Evolutionary conservation across 352 stramenopile genomes (phyloP).

Genomic region (Phytopythium chamaehyphon): DNA sequence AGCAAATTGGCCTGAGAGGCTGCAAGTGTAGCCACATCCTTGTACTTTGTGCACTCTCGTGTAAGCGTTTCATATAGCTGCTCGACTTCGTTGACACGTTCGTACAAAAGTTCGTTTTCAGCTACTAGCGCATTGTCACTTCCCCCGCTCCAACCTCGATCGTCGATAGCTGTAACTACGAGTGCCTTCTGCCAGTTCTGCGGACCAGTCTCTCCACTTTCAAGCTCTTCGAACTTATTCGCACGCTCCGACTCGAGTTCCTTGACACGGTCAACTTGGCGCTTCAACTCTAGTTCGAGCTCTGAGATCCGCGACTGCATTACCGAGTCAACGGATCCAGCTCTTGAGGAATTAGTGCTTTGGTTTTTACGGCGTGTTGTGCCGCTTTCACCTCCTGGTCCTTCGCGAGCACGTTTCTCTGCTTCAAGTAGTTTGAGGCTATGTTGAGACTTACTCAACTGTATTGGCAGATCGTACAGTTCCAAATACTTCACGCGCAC

Average conservation of each 20-base stretch:
- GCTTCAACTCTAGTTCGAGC: constrained; percentile 45
- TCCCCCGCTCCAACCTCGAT: neutral
- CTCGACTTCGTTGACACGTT: constrained; percentile 70
- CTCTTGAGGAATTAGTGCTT: neutral
- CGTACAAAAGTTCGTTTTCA: constrained; percentile 55
- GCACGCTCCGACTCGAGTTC: constrained; percentile 28
- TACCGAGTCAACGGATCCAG: neutral
- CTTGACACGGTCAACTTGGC: constrained; percentile 33
- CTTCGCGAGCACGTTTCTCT: constrained; percentile 15
- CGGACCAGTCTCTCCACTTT: neutral
- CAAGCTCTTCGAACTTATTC: constrained; percentile 5
- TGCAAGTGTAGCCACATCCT: constrained; percentile 56
- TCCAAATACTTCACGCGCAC: constrained; percentile 49
- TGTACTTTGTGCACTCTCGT: constrained; percentile 58
- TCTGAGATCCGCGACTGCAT: constrained; percentile 36
- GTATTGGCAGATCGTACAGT: constrained; percentile 37
- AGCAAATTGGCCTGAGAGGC: constrained; percentile 62
- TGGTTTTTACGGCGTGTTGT: neutral
- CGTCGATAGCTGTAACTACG: neutral
- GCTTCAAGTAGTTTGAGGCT: constrained; percentile 45
- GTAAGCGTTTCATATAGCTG: constrained; percentile 67
- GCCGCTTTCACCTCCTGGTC: neutral
- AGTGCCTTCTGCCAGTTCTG: constrained; percentile 1
- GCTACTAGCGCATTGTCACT: constrained; percentile 29
- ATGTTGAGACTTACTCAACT: constrained; percentile 44